Conservation (phyloP, 1,284 basidiomycete species). For the Heterobasidion annosum region DNA sequence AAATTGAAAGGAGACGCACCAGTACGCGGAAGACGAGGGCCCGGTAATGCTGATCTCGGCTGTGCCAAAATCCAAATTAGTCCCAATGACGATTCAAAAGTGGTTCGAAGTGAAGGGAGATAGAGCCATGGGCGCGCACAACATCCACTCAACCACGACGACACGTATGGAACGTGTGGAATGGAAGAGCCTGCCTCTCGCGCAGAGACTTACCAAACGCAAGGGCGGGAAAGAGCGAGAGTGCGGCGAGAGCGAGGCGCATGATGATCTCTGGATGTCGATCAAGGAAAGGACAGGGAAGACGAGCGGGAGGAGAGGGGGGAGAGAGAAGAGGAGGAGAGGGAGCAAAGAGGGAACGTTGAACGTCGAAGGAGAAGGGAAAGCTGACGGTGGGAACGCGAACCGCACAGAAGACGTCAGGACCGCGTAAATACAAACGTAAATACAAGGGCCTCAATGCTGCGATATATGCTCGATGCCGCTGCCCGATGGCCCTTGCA, state of each 20-base stretch:
- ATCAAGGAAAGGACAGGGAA: background rate
- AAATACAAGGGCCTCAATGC: too few relatives aligned
- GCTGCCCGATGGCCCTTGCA: too few relatives aligned
- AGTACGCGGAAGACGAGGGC: conserved; percentile 23
- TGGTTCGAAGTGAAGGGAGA: background rate
- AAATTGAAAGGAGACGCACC: conserved; percentile 17
- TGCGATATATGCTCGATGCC: too few relatives aligned
- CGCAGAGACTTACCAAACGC: conserved; percentile 19
- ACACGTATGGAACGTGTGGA: background rate
- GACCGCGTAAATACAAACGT: too few relatives aligned
- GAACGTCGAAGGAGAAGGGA: too few relatives aligned
- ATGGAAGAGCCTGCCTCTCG: background rate
- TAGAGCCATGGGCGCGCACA: background rate
- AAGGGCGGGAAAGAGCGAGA: conserved; percentile 21
- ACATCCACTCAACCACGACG: background rate
- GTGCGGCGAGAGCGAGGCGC: conserved; percentile 15
- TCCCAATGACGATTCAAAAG: background rate
- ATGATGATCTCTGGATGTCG: conserved; percentile 8
- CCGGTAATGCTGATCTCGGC: conserved; percentile 22
- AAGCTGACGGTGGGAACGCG: too few relatives aligned
- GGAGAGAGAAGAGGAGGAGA: background rate
- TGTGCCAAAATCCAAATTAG: conserved; percentile 1
- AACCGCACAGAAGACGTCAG: too few relatives aligned
- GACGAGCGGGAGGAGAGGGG: background rate
- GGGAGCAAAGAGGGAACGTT: background rate